Percentiles rank a stretch among this genome's conserved stretches.
These are phyloP conservation scores for Pleurotus sapidus DNA, from an alignment of 768 basidiomycete species.

Conservation along the genomic window DNA sequence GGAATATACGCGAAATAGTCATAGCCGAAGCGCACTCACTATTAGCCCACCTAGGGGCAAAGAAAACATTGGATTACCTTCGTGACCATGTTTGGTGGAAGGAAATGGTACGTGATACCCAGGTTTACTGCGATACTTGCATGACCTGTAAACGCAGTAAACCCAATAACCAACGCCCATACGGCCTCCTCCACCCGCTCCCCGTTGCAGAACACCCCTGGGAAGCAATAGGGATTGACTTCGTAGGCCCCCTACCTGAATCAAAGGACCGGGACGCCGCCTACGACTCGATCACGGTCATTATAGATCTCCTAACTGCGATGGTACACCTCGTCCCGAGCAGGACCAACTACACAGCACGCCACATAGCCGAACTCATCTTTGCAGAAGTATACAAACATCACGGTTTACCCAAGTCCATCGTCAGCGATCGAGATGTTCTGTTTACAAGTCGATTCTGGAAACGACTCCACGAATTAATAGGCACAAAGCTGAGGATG, in stretches of 20 bases:
- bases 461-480: conserved; percentile 14
- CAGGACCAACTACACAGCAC: conserved; percentile 7
- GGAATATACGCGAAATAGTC: conserved; percentile 20
- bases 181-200: conserved; percentile 15
- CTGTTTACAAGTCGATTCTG: conserved; percentile 12
- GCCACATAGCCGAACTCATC: background rate
- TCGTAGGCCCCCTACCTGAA: conserved; percentile 25
- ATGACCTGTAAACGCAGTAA: conserved; percentile 14
- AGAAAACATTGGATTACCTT: conserved; percentile 29
- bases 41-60: conserved; percentile 25
- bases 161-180: conserved; percentile 12
- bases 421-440: conserved; percentile 18
- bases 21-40: conserved; percentile 22
- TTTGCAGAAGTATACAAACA: conserved; percentile 19
- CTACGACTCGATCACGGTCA: conserved; percentile 21
- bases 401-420: conserved; percentile 30
- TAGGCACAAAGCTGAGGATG: conserved; percentile 21
- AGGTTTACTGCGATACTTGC: conserved; percentile 25
- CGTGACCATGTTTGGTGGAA: conserved; percentile 19
- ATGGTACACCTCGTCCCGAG: conserved; percentile 13
- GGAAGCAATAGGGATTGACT: conserved; percentile 26
- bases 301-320: conserved; percentile 18
- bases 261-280: conserved; percentile 16
- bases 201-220: conserved; percentile 18
- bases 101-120: conserved; percentile 20